Conservation (phyloP, 2,329 filamentous ascomycete genomes). For the Truncatella angustata region DNA sequence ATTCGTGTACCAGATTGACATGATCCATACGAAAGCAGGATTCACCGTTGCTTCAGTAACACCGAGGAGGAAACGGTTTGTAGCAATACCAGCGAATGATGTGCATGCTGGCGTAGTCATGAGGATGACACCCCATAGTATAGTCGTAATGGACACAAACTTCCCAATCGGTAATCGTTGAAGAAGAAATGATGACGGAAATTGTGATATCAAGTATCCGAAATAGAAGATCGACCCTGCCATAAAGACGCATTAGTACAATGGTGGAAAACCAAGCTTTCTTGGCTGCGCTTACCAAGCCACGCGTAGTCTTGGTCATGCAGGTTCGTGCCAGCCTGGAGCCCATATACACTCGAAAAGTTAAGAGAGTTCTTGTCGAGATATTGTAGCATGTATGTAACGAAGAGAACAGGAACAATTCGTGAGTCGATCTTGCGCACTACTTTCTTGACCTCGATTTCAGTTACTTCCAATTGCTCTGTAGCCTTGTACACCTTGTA, state of each 20-base stretch:
- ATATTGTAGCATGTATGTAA: conserved; percentile 32
- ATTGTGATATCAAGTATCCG: conserved; percentile 44
- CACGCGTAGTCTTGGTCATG: conserved; percentile 50
- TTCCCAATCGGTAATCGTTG: conserved; percentile 47
- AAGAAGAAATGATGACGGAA: conserved; percentile 43
- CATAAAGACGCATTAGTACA: background rate
- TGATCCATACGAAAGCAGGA: conserved; percentile 42
- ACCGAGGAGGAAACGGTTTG: conserved; percentile 55
- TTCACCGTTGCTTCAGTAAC: conserved; percentile 56
- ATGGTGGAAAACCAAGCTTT: background rate
- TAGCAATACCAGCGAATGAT: conserved; percentile 53
- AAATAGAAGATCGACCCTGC: conserved; percentile 50
- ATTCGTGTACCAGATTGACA: conserved; percentile 36
- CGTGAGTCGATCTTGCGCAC: conserved; percentile 30
- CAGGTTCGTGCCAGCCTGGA: conserved; percentile 45
- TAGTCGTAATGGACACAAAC: conserved; percentile 40
- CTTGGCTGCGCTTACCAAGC: conserved; percentile 31
- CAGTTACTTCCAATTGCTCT: conserved; percentile 20
- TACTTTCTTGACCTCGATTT: conserved; percentile 25
- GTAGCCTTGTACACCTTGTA: conserved; percentile 28
- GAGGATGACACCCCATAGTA: conserved; percentile 48
- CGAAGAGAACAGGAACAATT: conserved; percentile 28
- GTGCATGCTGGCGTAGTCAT: conserved; percentile 48
- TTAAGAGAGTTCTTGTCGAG: conserved; percentile 44
- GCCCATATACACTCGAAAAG: conserved; percentile 48